Evolutionary conservation across 2,329 filamentous ascomycete species (phyloP), one percentile per base, ranked within the genome.

Genomic region (Aspergillus candidus): DNA sequence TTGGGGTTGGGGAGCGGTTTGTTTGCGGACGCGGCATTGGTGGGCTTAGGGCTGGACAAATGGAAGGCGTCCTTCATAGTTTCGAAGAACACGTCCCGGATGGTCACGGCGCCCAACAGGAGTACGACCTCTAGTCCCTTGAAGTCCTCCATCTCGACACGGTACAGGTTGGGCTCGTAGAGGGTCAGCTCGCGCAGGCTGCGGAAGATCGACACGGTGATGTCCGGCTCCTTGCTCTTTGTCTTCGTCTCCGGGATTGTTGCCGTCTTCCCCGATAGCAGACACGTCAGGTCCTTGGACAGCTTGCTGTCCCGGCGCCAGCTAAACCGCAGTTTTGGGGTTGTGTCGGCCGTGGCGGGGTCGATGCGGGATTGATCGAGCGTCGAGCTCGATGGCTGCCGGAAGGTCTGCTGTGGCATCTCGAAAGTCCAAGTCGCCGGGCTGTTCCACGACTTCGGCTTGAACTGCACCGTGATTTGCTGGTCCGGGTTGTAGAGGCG

Each of bases 401-500:
- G 80, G 64, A 98, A 98, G 18, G 83, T 86, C 47, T 82, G 83
- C 60, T 90, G 82, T 0, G 93, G 93, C 68, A 98, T 83, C 65
- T 91, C 87, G 67, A 98, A 97, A 52, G 93, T 88, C 84, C 91
- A 98, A 42, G 80, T 79, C 41, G 88, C 81, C 11, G 82, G 83
- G 48, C 82, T 84, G 49, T 84, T 89, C 84, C 89, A 94, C 48
- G 83, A 82, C 30, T 86, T 84, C 33, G 83, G 77, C 54, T 85
- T 80, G 51, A 71, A 62, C 55, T 78, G 82, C 31, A 97, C 78
- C 1, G 74, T 57, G 14, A 97, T 73, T 55, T 85, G 78, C 66
- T 93, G 88, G 63, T 97, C 91, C 0, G 93, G 93, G 62, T 95
- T 93, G 74, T 96, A 97, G 3, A 98, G 81, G 57, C 91, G 84